A percentile compares a stretch with the other conserved stretches of the same genome.
Conservation (phyloP, 208 protist genomes). For the Porcisia hertigi region DNA sequence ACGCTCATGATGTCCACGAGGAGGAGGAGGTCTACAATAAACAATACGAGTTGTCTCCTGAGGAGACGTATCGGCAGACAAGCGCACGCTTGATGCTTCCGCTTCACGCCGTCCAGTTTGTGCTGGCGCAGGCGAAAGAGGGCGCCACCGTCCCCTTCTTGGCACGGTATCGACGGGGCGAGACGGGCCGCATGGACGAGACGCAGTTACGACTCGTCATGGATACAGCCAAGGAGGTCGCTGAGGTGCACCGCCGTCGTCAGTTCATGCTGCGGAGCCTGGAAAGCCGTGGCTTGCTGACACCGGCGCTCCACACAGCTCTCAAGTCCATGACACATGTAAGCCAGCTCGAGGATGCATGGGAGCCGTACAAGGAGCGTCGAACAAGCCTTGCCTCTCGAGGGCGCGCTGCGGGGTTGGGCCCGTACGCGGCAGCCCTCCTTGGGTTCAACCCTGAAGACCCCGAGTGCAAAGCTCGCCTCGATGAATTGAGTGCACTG, state of each 20-base stretch:
- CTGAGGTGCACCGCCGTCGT: slow-evolving; percentile 70
- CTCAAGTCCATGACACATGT: slow-evolving; percentile 65
- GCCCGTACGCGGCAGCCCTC: slow-evolving; percentile 46
- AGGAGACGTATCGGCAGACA: slow-evolving; percentile 39
- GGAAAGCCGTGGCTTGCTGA: slow-evolving; percentile 70
- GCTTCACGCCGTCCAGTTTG: slow-evolving; percentile 42
- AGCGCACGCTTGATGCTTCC: slow-evolving; percentile 44
- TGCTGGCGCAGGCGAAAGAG: slow-evolving; percentile 61
- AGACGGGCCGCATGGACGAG: slow-evolving; percentile 78
- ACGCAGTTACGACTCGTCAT: slow-evolving; percentile 55
- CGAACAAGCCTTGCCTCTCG: slow-evolving; percentile 75
- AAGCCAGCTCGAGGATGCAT: slow-evolving; percentile 81
- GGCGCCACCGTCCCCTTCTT: slow-evolving; percentile 89
- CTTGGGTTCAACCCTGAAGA: slow-evolving; percentile 31
- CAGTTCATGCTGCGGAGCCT: slow-evolving; percentile 82
- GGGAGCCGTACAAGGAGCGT: slow-evolving; percentile 84
- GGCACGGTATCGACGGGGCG: slow-evolving; percentile 82
- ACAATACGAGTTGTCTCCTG: slow-evolving; percentile 21
- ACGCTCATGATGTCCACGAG: not conserved
- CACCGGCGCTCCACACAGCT: slow-evolving; percentile 36
- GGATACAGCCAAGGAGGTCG: slow-evolving; percentile 68
- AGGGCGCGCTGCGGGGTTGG: slow-evolving; percentile 72
- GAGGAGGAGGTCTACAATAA: slow-evolving; percentile 21
- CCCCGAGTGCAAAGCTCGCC: slow-evolving; percentile 19
- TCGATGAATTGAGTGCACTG: slow-evolving; percentile 29